phyloP scores from a whole-genome alignment of 2,329 filamentous ascomycete genomes.

The Aspergillus sergii region DNA sequence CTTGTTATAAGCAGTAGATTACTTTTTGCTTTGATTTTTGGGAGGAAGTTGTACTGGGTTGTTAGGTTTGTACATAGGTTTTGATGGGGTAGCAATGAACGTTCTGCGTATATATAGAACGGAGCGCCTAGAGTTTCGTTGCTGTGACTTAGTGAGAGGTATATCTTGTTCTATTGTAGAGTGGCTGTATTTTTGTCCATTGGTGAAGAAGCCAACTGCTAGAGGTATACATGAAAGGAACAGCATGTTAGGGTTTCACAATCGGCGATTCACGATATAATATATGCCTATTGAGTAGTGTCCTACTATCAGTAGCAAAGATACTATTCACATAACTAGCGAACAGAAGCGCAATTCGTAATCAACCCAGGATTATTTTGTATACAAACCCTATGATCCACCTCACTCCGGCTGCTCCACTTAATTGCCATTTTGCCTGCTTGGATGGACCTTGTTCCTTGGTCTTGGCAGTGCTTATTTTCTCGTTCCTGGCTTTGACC shows the following conservation, averaged over 20 bases:
- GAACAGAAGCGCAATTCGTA: background rate
- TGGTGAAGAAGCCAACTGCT: background rate
- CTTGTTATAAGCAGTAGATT: constrained; percentile 6
- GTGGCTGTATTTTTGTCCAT: background rate
- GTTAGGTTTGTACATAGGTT: background rate
- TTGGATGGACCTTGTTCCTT: background rate
- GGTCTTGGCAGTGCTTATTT: background rate
- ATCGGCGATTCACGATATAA: too few relatives aligned
- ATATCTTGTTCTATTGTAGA: too few relatives aligned
- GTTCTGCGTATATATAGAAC: too few relatives aligned
- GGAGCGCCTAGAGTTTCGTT: too few relatives aligned
- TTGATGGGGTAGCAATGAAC: too few relatives aligned
- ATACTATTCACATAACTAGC: background rate
- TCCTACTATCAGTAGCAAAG: too few relatives aligned
- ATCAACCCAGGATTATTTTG: background rate
- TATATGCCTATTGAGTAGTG: too few relatives aligned
- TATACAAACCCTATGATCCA: background rate
- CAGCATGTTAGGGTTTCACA: background rate
- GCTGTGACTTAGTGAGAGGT: too few relatives aligned
- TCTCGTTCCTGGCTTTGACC: background rate
- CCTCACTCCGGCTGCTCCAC: background rate
- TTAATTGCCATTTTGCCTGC: background rate
- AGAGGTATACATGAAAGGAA: background rate
- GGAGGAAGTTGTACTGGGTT: background rate
- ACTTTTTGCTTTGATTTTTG: background rate